Evolutionary conservation across 352 stramenopile genomes (phyloP), one percentile per base, ranked within the genome.

Genomic region (Pythium periplocum): DNA sequence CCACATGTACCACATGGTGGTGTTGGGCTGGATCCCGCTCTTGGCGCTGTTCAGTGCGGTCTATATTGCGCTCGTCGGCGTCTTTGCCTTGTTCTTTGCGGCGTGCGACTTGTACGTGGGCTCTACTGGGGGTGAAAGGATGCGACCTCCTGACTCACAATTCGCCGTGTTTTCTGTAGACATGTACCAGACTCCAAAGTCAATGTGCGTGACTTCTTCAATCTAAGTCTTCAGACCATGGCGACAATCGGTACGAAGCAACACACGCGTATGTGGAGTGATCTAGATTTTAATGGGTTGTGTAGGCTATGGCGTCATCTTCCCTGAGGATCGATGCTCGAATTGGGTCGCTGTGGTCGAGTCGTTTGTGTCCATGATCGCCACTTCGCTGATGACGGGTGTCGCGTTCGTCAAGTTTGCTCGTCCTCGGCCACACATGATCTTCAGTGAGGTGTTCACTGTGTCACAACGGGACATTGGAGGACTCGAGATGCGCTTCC

Each of bases 391-490:
- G 45, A 73, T 83, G 59, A 86, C 75, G 1, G 73, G 75, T 42
- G 64, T 86, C n/a, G 64, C 69, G 10, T 86, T 86, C 44, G 75
- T 78, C 35, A 86, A 86, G 47, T 82, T 84, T 53, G 73, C 75
- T 4, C 67, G 73, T 6, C 75, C 75, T 10, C 68, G 65, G 4
- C 64, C 73, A 2, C 74, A 62, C 31, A 71, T 86, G 49, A 66
- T 75, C 41, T 76, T 82, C 33, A 84, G 75, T 57, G 56, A 82
- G 10, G 62, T 75, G 1, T 83, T 84, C 34, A 75, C 73, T 12
- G 61, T 83, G 0, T 73, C 71, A 0, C 43, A 57, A 10, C 56
- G 67, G 12, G 62, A 72, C 2, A 56, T 42, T 1, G 53, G 48
- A 4, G 52, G 43, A 0, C 41, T 85, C 17, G 69, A 83, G 48